Conservation (phyloP, 2,329 filamentous ascomycete genomes). For the Ceratocystis ficicola region DNA sequence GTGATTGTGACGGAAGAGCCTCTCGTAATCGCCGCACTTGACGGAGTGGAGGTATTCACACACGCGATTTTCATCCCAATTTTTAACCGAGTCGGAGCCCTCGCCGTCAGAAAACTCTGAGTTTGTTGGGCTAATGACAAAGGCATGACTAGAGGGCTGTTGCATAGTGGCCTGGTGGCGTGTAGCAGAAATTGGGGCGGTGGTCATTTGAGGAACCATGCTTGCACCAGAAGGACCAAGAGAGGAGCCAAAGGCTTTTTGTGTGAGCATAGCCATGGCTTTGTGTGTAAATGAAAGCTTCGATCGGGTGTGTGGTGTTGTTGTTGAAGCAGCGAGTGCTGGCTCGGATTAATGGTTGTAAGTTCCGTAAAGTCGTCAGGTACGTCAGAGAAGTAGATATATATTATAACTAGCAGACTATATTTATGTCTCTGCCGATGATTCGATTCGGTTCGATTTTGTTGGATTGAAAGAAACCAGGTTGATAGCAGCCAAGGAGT, state of each 20-base stretch:
- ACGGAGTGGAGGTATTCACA: slow-evolving; percentile 83
- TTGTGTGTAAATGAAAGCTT: not conserved
- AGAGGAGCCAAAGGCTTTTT: slow-evolving; percentile 55
- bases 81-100: slow-evolving; percentile 61
- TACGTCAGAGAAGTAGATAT: not conserved
- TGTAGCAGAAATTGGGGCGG: slow-evolving; percentile 37
- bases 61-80: slow-evolving; percentile 85
- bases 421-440: no score
- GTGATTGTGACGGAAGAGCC: slow-evolving; percentile 79
- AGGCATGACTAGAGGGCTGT: slow-evolving; percentile 15
- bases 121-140: slow-evolving; percentile 20
- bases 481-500: not conserved
- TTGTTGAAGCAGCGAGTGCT: not conserved
- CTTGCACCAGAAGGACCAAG: slow-evolving; percentile 40
- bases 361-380: not conserved
- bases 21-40: slow-evolving; percentile 88
- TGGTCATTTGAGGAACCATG: slow-evolving; percentile 37
- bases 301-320: not conserved
- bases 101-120: slow-evolving; percentile 62
- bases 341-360: no score
- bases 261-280: slow-evolving; percentile 64
- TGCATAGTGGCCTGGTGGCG: slow-evolving; percentile 28
- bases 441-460: no score
- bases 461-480: no score
- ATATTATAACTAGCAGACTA: not conserved